Evolutionary conservation across 129 eudicot genomes (phyloP).

Genomic region (Escallonia herrerae): DNA sequence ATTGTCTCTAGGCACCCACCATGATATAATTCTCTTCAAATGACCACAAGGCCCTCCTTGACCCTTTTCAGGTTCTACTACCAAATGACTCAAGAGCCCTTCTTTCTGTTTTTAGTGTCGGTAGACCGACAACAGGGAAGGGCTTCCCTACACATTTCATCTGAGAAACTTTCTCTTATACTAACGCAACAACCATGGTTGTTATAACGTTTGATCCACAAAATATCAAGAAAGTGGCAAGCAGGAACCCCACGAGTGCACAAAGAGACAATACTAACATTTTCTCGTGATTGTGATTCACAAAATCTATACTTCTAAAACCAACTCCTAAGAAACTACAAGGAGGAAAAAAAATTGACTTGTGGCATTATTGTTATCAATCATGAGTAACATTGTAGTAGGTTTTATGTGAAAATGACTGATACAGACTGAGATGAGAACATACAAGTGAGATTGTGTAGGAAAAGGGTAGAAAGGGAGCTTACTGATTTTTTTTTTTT

Average conservation of each 20-base stretch:
- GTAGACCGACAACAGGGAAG: slow-evolving; percentile 25
- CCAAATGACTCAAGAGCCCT: slow-evolving; percentile 29
- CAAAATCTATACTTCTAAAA: not conserved
- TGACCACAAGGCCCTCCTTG: slow-evolving; percentile 13
- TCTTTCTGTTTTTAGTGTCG: slow-evolving; percentile 26
- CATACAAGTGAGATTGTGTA: too few relatives aligned
- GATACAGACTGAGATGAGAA: too few relatives aligned
- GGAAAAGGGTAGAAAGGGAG: not conserved
- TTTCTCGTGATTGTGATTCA: slow-evolving; percentile 15
- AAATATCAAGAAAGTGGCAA: slow-evolving; percentile 24
- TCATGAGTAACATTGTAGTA: not conserved
- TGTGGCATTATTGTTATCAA: not conserved
- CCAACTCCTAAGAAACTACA: not conserved
- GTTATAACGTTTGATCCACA: slow-evolving; percentile 21
- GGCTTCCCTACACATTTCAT: slow-evolving; percentile 4
- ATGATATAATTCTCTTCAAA: slow-evolving; percentile 12
- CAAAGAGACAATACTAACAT: slow-evolving; percentile 21
- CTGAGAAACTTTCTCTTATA: not conserved
- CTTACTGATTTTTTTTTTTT: slow-evolving; percentile 10
- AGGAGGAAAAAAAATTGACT: slow-evolving; percentile 14
- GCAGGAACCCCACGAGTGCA: slow-evolving; percentile 21
- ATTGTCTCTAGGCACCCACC: slow-evolving; percentile 15
- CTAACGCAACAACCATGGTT: not conserved
- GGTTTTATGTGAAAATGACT: not conserved
- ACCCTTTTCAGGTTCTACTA: slow-evolving; percentile 8